Conservation (phyloP, 2,329 filamentous ascomycete species). For the Pseudogymnoascus sp. region DNA sequence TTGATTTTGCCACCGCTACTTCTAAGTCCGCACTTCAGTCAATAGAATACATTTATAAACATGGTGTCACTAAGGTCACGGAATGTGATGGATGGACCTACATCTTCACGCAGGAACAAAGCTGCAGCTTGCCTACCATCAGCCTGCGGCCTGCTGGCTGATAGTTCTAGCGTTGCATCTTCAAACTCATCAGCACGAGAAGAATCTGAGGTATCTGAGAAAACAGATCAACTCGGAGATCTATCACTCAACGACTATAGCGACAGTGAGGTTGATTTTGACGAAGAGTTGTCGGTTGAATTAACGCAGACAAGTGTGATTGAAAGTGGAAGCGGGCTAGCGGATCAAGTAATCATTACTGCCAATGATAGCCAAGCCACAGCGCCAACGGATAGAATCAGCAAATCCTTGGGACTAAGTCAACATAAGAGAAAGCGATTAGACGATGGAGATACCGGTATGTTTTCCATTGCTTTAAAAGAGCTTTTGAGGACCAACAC, state of each 20-base stretch:
- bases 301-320: background rate
- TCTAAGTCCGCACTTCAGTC: background rate
- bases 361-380: background rate
- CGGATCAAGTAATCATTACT: background rate
- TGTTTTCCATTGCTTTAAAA: background rate
- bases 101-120: background rate
- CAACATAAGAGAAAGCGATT: background rate
- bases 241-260: background rate
- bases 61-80: background rate
- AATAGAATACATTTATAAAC: background rate
- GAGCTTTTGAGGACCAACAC: background rate
- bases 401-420: background rate
- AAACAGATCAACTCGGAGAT: background rate
- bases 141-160: background rate
- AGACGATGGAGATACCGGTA: background rate
- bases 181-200: background rate
- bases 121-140: background rate
- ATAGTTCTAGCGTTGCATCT: background rate
- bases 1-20: background rate
- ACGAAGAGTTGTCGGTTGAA: background rate
- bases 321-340: background rate
- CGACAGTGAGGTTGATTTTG: background rate
- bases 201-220: background rate
- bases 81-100: background rate
- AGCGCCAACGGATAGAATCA: background rate